These are phyloP conservation scores for Globisporangium ultimum DNA, from an alignment of 352 stramenopile genomes.

Conservation along the genomic window DNA sequence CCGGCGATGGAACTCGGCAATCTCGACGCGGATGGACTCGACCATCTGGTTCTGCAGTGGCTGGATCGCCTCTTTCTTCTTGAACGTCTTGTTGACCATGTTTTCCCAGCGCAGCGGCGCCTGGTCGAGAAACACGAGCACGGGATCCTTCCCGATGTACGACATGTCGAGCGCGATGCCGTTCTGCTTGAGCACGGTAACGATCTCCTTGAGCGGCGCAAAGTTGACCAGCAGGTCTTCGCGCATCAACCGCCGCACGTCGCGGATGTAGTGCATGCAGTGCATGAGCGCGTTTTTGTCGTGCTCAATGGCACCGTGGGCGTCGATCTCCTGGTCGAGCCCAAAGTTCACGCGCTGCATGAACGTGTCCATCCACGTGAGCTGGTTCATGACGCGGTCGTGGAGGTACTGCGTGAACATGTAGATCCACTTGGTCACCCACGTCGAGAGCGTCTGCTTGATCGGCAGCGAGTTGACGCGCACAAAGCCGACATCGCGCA, in stretches of 20 bases:
- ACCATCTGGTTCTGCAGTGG: constrained; percentile 88
- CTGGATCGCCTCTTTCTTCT: constrained; percentile 91
- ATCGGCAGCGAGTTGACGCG: constrained; percentile 92
- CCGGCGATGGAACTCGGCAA: constrained; percentile 68
- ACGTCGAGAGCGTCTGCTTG: constrained; percentile 92
- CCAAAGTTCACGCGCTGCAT: constrained; percentile 72
- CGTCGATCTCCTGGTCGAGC: constrained; percentile 61
- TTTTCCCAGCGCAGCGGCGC: constrained; percentile 89
- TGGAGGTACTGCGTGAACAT: constrained; percentile 93
- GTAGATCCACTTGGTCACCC: constrained; percentile 95
- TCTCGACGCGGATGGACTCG: constrained; percentile 72
- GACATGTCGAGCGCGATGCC: constrained; percentile 89
- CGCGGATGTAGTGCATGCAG: constrained; percentile 88
- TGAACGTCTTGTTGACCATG: constrained; percentile 92
- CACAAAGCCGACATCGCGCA: constrained; percentile 89
- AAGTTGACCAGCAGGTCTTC: constrained; percentile 80
- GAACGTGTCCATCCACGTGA: constrained; percentile 87
- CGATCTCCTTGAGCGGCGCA: constrained; percentile 70
- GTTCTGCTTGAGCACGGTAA: constrained; percentile 80
- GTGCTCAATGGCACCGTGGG: constrained; percentile 29
- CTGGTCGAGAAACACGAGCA: constrained; percentile 84
- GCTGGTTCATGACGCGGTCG: constrained; percentile 80
- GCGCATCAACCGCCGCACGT: constrained; percentile 82
- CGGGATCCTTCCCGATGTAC: constrained; percentile 80
- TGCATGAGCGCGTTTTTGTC: constrained; percentile 71